Base-by-base conservation (phyloP, 495 filamentous ascomycete genomes). In the Aspergillus biplanus region DNA sequence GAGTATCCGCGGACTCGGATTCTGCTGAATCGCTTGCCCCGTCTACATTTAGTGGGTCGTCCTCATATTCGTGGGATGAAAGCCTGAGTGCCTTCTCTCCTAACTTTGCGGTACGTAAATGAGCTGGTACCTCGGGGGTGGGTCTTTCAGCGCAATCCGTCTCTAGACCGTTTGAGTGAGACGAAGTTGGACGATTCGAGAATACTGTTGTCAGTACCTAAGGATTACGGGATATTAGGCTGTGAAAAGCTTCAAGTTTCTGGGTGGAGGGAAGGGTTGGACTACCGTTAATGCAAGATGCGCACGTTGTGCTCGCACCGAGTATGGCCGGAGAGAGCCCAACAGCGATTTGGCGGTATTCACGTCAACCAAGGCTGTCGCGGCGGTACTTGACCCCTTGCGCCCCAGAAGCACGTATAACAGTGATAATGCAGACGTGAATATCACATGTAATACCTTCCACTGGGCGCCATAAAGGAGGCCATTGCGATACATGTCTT, bases 401-500 rank as follows among this genome's bases (percentile, higher is more conserved):
- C 9, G 42, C 12, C 50, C 46, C 2, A 65, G 13, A 7, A 56
- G n/a, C 4, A 60, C 52, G 33, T 65, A 65, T 6, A 65, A 33
- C n/a, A 65, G 16, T 0, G 63, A 50, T 18, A 65, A 15, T 7
- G 52, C 33, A 13, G 63, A 34, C 1, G 63, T 55, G 7, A 47
- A 34, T 6, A 65, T 32, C 44, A 65, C 52, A 39, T 65, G 48
- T 6, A 53, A 31, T 3, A 60, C 50, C 18, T 53, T 47, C 63
- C 63, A 65, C 9, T 65, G 57, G 5, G 58, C 18, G 1, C 63
- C 63, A n/a, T 11, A 59, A 4, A 65, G 44, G n/a, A 65, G 63
- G 5, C 57, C 63, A 49, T 55, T 31, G 3, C 52, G 57, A 7
- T 65, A 27, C 63, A 65, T 65, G 33, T 65, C 63, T 52, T 65